A percentile compares a stretch with the other conserved stretches of the same genome.
Conservation (phyloP, 352 stramenopile species). For the Pythium vanterpoolii region DNA sequence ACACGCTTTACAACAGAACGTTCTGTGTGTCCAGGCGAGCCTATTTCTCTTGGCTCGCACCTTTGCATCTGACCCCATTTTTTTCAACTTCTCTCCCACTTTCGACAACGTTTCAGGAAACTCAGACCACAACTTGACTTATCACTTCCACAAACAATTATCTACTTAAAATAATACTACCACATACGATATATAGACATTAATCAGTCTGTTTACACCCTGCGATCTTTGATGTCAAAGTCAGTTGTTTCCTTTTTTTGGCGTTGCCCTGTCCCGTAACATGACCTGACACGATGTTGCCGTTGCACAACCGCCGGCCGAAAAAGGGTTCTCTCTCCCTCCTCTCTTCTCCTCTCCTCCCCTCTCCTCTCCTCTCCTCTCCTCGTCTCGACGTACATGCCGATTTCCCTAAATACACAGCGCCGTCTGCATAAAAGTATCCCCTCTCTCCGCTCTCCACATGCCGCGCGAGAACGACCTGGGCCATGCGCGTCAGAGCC, state of each 20-base stretch:
- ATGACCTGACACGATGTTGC: background rate
- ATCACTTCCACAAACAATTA: background rate
- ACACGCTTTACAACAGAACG: background rate
- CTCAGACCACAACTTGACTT: constrained; percentile 7
- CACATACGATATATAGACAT: background rate
- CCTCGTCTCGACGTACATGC: background rate
- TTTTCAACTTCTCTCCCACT: constrained; percentile 4
- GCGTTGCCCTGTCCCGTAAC: background rate
- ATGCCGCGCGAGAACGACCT: constrained; percentile 26
- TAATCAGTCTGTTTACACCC: background rate
- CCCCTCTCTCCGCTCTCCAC: background rate
- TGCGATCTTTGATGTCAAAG: constrained; percentile 7
- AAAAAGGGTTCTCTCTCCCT: background rate
- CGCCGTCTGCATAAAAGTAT: background rate
- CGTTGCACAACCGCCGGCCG: constrained; percentile 14
- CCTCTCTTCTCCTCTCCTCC: background rate
- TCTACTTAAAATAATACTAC: background rate
- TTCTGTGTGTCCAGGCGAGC: background rate
- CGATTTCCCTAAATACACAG: background rate
- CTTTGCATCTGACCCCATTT: background rate
- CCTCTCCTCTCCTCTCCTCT: background rate
- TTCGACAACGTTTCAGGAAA: constrained; percentile 7
- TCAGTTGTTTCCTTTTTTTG: constrained; percentile 22
- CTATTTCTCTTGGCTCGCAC: background rate
- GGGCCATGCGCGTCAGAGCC: background rate